A percentile compares a stretch with the other conserved stretches of the same genome.
phyloP scores from a whole-genome alignment of 805 yeast genomes.

The Phaffomyces antillensis region DNA sequence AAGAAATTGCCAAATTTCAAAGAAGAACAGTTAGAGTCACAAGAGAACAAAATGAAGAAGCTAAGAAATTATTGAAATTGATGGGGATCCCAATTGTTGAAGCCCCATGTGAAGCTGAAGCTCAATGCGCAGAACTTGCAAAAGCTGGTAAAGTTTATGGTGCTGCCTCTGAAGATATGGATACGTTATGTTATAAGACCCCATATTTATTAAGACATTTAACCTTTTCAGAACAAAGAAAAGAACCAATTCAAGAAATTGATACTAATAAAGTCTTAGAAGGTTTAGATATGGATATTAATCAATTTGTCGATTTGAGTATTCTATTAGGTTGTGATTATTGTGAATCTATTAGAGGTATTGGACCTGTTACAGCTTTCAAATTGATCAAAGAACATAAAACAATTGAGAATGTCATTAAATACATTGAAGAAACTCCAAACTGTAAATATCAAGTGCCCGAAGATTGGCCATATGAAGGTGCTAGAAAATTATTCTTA shows the following conservation, averaged over 20 bases:
- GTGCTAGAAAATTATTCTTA: slow-evolving; percentile 77
- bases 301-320: slow-evolving; percentile 83
- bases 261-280: slow-evolving; percentile 59
- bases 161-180: slow-evolving; percentile 99
- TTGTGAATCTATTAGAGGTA: slow-evolving; percentile 90
- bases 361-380: slow-evolving; percentile 92
- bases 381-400: slow-evolving; percentile 84
- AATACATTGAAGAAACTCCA: slow-evolving; percentile 40
- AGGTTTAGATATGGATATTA: slow-evolving; percentile 66
- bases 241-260: slow-evolving; percentile 85
- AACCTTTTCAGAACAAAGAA: slow-evolving; percentile 90
- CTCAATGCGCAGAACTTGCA: slow-evolving; percentile 94
- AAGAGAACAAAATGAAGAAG: slow-evolving; percentile 88
- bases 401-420: slow-evolving; percentile 70
- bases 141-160: slow-evolving; percentile 88
- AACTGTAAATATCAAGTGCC: slow-evolving; percentile 77
- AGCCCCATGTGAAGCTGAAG: slow-evolving; percentile 98
- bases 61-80: slow-evolving; percentile 64
- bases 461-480: slow-evolving; percentile 89
- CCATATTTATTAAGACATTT: slow-evolving; percentile 79
- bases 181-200: slow-evolving; percentile 87
- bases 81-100: slow-evolving; percentile 95
- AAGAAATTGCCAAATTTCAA: slow-evolving; percentile 69
- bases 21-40: slow-evolving; percentile 87
- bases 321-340: slow-evolving; percentile 95